Conservation (phyloP, 2,329 filamentous ascomycete species). For the Sporothrix globosa region DNA sequence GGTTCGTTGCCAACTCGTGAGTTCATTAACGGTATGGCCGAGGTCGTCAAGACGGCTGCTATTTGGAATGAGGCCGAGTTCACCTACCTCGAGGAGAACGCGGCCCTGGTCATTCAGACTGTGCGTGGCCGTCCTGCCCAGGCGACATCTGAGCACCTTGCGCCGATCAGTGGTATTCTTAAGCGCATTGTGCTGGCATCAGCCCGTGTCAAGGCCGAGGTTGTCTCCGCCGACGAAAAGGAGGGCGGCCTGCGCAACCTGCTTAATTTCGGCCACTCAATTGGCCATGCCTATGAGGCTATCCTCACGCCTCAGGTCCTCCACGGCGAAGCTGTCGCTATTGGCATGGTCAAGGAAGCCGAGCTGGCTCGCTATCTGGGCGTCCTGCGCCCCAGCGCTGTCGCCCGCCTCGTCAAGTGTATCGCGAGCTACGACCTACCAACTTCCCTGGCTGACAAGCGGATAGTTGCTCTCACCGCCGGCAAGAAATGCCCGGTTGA, state of each 20-base stretch:
- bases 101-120: slow-evolving; percentile 72
- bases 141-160: slow-evolving; percentile 59
- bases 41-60: slow-evolving; percentile 95
- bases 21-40: slow-evolving; percentile 98
- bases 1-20: slow-evolving; percentile 88
- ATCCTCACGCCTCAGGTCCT: slow-evolving; percentile 93
- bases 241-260: slow-evolving; percentile 93
- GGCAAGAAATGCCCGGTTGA: slow-evolving; percentile 88
- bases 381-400: slow-evolving; percentile 79
- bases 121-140: slow-evolving; percentile 59
- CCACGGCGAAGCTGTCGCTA: slow-evolving; percentile 93
- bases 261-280: slow-evolving; percentile 96
- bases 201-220: slow-evolving; percentile 88
- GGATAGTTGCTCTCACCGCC: slow-evolving; percentile 78
- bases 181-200: slow-evolving; percentile 85
- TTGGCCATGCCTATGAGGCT: slow-evolving; percentile 94
- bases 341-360: slow-evolving; percentile 98
- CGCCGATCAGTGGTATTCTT: slow-evolving; percentile 69
- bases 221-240: slow-evolving; percentile 91
- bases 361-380: slow-evolving; percentile 90
- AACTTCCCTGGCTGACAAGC: slow-evolving; percentile 80
- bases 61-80: slow-evolving; percentile 95
- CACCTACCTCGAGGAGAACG: slow-evolving; percentile 78
- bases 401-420: slow-evolving; percentile 88
- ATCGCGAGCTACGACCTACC: slow-evolving; percentile 92